These are phyloP conservation scores for Megacollybia platyphylla DNA, from an alignment of 1,284 basidiomycete genomes.

Conservation along the genomic window DNA sequence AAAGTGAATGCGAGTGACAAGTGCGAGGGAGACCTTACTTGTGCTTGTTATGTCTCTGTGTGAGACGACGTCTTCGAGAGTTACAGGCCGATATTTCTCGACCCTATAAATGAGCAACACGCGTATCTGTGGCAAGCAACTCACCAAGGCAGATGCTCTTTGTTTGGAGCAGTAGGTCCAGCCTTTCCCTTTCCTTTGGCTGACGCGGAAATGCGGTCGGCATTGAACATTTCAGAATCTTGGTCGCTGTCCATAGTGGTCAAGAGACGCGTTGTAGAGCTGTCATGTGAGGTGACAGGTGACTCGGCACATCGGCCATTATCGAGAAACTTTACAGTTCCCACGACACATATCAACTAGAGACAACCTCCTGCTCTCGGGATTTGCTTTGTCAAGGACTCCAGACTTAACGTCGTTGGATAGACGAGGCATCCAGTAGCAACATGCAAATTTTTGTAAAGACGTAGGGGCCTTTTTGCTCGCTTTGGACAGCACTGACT, in stretches of 20 bases:
- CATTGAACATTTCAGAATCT: conserved; percentile 39
- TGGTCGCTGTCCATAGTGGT: conserved; percentile 42
- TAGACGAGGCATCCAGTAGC: conserved; percentile 57
- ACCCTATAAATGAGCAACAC: conserved; percentile 48
- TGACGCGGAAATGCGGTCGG: conserved; percentile 21
- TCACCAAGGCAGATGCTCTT: conserved; percentile 67
- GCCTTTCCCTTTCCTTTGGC: conserved; percentile 63
- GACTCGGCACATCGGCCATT: neutral
- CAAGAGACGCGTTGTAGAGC: neutral
- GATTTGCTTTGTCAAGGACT: conserved; percentile 74
- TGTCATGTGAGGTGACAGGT: neutral
- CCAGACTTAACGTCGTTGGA: conserved; percentile 77
- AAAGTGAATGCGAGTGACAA: conserved; percentile 2
- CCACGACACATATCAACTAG: conserved; percentile 12
- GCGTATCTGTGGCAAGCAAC: conserved; percentile 10
- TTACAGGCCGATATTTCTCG: conserved; percentile 87
- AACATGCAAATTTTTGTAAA: conserved; percentile 94
- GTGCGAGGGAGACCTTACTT: conserved; percentile 37
- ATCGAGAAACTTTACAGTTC: neutral
- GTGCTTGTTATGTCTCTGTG: conserved; percentile 90
- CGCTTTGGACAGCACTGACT: conserved; percentile 2
- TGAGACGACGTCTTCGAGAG: conserved; percentile 85
- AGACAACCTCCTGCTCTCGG: conserved; percentile 13
- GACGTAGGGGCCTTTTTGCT: conserved; percentile 43
- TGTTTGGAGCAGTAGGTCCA: conserved; percentile 21